Conservation (phyloP, 345 rosid species). For the Combretum micranthum region DNA sequence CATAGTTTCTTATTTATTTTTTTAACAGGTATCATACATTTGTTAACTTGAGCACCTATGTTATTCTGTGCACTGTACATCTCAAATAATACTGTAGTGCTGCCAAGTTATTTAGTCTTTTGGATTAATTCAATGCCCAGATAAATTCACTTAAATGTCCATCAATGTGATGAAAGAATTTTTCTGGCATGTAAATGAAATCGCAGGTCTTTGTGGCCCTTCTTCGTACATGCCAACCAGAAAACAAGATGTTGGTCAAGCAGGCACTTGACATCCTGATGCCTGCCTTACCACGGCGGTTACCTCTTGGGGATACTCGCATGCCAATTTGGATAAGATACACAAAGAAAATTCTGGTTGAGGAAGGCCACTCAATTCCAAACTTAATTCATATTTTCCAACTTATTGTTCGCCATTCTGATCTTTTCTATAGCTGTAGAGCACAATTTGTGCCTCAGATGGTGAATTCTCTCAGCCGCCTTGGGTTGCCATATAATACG, state of each 20-base stretch:
- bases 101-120: background rate
- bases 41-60: too few species aligned
- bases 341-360: slow-evolving; percentile 95
- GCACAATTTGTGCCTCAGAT: slow-evolving; percentile 99
- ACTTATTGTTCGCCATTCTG: slow-evolving; percentile 94
- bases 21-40: too few species aligned
- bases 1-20: too few species aligned
- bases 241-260: slow-evolving; percentile 94
- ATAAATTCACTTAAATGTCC: background rate
- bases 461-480: slow-evolving; percentile 98
- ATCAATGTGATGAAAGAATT: background rate
- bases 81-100: background rate
- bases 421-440: slow-evolving; percentile 95
- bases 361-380: slow-evolving; percentile 95
- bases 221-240: slow-evolving; percentile 97
- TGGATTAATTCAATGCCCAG: too few species aligned
- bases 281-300: slow-evolving; percentile 95
- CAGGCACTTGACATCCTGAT: slow-evolving; percentile 97
- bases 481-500: slow-evolving; percentile 92
- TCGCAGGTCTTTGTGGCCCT: slow-evolving; percentile 98
- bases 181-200: background rate
- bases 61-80: too few species aligned
- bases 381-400: slow-evolving; percentile 98
- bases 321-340: slow-evolving; percentile 99
- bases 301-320: slow-evolving; percentile 93